phyloP scores from a whole-genome alignment of 768 basidiomycete species.

The Trametes sanguinea region DNA sequence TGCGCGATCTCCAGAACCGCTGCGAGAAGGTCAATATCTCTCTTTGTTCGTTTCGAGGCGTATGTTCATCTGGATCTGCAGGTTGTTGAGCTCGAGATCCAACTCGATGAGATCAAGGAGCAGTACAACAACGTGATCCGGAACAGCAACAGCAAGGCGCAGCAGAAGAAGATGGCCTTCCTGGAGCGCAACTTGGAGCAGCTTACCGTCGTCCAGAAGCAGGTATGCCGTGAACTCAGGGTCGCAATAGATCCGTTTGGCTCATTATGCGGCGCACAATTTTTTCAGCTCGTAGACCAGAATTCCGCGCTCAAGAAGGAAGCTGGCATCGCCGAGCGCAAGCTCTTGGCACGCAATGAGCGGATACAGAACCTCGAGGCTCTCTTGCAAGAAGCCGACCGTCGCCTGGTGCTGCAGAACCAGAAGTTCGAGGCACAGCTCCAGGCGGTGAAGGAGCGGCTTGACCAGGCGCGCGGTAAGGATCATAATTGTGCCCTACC shows the following conservation, averaged over 20 bases:
- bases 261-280: slow-evolving; percentile 20
- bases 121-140: slow-evolving; percentile 99
- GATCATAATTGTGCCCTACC: slow-evolving; percentile 19
- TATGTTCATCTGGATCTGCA: slow-evolving; percentile 35
- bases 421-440: slow-evolving; percentile 94
- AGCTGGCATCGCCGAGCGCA: slow-evolving; percentile 94
- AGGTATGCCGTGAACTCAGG: slow-evolving; percentile 51
- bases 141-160: slow-evolving; percentile 97
- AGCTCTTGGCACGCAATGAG: slow-evolving; percentile 93
- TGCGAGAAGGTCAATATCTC: slow-evolving; percentile 83
- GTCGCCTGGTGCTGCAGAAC: slow-evolving; percentile 88
- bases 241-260: slow-evolving; percentile 12
- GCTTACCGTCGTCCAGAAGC: slow-evolving; percentile 93
- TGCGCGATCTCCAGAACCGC: slow-evolving; percentile 98
- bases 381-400: slow-evolving; percentile 90
- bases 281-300: slow-evolving; percentile 89
- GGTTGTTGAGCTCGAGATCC: slow-evolving; percentile 99
- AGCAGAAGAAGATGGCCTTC: slow-evolving; percentile 99
- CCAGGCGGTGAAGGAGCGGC: slow-evolving; percentile 86
- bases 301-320: slow-evolving; percentile 97
- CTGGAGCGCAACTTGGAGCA: slow-evolving; percentile 96
- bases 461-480: slow-evolving; percentile 90
- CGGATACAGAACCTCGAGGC: slow-evolving; percentile 96
- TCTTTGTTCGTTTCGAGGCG: background rate
- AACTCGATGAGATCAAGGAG: slow-evolving; percentile 97